Evolutionary conservation across 306 rosid genomes (phyloP).

Genomic region (Mimosa bimucronata): DNA sequence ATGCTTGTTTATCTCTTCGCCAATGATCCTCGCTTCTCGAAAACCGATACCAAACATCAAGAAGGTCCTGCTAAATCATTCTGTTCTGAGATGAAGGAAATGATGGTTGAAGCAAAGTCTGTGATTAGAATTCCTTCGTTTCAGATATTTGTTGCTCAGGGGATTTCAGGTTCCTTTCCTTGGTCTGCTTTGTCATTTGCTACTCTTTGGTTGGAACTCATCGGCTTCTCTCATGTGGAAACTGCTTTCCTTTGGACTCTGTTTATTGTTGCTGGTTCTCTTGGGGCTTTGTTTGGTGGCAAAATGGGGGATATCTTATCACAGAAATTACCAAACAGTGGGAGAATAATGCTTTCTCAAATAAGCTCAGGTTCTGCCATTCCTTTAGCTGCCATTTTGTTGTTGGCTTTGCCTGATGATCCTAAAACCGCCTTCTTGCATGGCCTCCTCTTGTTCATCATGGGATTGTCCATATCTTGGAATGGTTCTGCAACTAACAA

Average conservation of each 20-base stretch:
- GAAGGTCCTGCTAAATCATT: slow-evolving; percentile 40
- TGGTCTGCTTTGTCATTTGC: slow-evolving; percentile 83
- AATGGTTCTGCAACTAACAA: slow-evolving; percentile 79
- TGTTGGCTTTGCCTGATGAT: slow-evolving; percentile 69
- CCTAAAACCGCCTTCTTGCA: slow-evolving; percentile 66
- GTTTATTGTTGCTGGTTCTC: slow-evolving; percentile 59
- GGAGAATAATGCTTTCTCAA: slow-evolving; percentile 78
- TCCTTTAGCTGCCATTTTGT: slow-evolving; percentile 74
- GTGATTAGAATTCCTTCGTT: slow-evolving; percentile 76
- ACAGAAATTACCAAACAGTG: slow-evolving; percentile 61
- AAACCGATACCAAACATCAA: slow-evolving; percentile 3
- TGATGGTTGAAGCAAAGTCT: slow-evolving; percentile 64
- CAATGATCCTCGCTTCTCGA: slow-evolving; percentile 65
- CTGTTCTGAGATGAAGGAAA: slow-evolving; percentile 50
- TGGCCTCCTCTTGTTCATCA: slow-evolving; percentile 67
- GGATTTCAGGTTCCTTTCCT: slow-evolving; percentile 88
- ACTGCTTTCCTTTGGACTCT: slow-evolving; percentile 71
- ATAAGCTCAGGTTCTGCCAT: slow-evolving; percentile 76
- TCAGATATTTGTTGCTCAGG: slow-evolving; percentile 90
- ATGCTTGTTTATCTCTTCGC: slow-evolving; percentile 63
- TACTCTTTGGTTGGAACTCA: slow-evolving; percentile 84
- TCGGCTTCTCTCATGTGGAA: slow-evolving; percentile 78
- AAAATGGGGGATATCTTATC: slow-evolving; percentile 74
- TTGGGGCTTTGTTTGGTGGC: slow-evolving; percentile 88
- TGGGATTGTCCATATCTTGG: slow-evolving; percentile 76